A percentile compares a stretch with the other conserved stretches of the same genome.
Conservation (phyloP, 179 eudicot genomes). For the Camellia oleifera region DNA sequence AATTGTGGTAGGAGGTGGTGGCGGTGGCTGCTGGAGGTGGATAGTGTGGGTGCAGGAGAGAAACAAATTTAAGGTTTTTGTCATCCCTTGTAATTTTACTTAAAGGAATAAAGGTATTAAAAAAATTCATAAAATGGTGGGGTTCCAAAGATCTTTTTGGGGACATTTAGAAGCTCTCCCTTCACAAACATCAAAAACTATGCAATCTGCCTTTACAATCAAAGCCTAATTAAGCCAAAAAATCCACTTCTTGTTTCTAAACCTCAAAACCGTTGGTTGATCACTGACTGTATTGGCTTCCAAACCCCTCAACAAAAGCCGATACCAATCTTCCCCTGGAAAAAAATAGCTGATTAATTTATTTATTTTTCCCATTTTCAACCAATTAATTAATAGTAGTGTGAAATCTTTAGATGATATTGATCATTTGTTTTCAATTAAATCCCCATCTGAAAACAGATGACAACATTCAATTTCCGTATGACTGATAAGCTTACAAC, state of each 20-base stretch:
- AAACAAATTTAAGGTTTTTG: no score
- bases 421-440: background rate
- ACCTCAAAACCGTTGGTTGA: background rate
- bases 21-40: no score
- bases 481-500: background rate
- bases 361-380: background rate
- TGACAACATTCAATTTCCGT: background rate
- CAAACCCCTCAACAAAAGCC: no score
- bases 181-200: no score
- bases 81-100: no score
- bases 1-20: no score
- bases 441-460: background rate
- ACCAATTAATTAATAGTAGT: background rate
- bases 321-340: background rate
- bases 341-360: background rate
- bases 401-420: background rate
- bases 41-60: no score
- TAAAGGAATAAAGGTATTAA: no score
- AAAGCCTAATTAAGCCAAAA: background rate
- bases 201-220: no score
- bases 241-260: background rate
- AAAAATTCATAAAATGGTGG: no score
- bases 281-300: background rate
- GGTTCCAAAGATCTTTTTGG: no score
- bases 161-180: no score